phyloP scores from a whole-genome alignment of 2,329 filamentous ascomycete species.

The Cordyceps cicadae region DNA sequence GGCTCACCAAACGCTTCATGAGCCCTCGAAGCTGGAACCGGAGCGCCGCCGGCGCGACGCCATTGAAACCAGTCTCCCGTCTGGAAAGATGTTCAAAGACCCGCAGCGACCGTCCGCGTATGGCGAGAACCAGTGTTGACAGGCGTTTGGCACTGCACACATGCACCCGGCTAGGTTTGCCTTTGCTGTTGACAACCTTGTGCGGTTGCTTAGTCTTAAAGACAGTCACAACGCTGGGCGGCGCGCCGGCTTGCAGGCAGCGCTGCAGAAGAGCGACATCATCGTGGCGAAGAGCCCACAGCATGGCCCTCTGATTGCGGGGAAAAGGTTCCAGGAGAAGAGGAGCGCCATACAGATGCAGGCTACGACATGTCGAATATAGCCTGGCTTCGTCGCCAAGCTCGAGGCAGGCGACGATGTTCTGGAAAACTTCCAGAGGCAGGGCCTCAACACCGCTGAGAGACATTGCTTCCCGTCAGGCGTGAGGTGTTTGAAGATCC shows the following conservation, averaged over 20 bases:
- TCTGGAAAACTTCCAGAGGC: neutral
- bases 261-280: neutral
- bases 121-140: neutral
- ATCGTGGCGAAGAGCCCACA: neutral
- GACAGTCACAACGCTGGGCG: neutral
- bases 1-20: neutral
- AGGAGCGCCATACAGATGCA: neutral
- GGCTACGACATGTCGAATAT: neutral
- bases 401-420: neutral
- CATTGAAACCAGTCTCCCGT: neutral
- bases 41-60: neutral
- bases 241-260: neutral
- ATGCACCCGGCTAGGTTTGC: neutral
- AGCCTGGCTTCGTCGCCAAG: conserved; percentile 1
- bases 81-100: neutral
- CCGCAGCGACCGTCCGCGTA: neutral
- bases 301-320: neutral
- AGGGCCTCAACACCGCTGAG: neutral
- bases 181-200: neutral
- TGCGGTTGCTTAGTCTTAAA: neutral
- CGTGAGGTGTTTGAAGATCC: no score
- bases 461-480: neutral
- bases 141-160: neutral
- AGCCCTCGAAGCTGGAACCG: neutral
- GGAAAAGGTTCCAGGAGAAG: neutral